A percentile compares a stretch with the other conserved stretches of the same genome.
These are phyloP conservation scores for Aulographum hederae DNA, from an alignment of 2,329 filamentous ascomycete genomes.

Conservation along the genomic window DNA sequence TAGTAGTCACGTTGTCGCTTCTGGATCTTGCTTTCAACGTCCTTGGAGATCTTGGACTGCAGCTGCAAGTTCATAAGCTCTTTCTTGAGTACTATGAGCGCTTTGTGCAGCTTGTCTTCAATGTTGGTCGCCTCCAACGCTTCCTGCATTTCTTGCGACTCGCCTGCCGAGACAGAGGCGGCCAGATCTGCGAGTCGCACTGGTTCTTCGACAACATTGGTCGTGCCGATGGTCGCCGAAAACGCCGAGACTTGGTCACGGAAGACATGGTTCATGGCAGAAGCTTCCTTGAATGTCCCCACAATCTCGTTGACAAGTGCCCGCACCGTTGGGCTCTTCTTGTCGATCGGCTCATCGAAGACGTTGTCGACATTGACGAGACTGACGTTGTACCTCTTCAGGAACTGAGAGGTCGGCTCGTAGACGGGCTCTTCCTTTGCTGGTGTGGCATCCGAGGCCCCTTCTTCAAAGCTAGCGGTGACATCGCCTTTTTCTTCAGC, in stretches of 20 bases:
- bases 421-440: conserved; percentile 31
- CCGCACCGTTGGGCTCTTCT: conserved; percentile 73
- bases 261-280: conserved; percentile 84
- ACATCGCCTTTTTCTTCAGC: conserved; percentile 58
- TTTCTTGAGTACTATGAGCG: conserved; percentile 84
- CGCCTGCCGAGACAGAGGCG: conserved; percentile 86
- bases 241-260: conserved; percentile 95
- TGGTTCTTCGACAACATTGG: conserved; percentile 88
- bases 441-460: conserved; percentile 34
- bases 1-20: conserved; percentile 96
- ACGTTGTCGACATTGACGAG: conserved; percentile 93
- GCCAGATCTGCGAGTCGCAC: conserved; percentile 94
- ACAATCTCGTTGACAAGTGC: conserved; percentile 95
- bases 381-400: conserved; percentile 81
- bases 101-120: conserved; percentile 81
- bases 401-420: conserved; percentile 78
- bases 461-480: conserved; percentile 91
- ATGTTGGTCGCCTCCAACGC: conserved; percentile 79
- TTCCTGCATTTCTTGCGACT: conserved; percentile 81
- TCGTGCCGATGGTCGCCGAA: conserved; percentile 83
- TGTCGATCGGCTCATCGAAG: conserved; percentile 71
- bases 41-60: conserved; percentile 93
- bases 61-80: conserved; percentile 96
- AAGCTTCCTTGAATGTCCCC: conserved; percentile 96
- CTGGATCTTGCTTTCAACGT: conserved; percentile 92